Evolutionary conservation across 768 basidiomycete genomes (phyloP).

Genomic region (Xerocomus potaroensis): DNA sequence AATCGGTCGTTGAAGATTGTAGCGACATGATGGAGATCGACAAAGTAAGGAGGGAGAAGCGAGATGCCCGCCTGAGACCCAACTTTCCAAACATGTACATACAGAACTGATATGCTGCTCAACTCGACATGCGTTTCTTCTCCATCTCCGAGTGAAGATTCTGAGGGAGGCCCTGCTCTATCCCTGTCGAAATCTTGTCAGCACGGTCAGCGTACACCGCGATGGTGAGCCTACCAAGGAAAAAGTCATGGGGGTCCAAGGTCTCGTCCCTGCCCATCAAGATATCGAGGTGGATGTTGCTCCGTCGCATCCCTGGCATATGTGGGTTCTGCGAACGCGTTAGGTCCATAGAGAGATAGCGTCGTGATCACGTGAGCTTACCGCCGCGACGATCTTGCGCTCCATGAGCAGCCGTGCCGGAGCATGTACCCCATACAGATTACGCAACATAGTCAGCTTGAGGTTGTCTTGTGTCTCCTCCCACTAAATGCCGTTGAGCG

Average conservation of each 20-base stretch:
- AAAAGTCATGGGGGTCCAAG: slow-evolving; percentile 74
- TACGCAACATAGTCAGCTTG: slow-evolving; percentile 78
- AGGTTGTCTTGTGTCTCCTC: slow-evolving; percentile 87
- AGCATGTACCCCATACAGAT: slow-evolving; percentile 80
- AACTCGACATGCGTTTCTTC: slow-evolving; percentile 45
- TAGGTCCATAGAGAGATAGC: background rate
- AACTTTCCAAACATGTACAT: slow-evolving; percentile 22
- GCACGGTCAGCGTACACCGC: background rate
- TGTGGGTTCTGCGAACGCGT: slow-evolving; percentile 50
- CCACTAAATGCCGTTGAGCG: slow-evolving; percentile 57
- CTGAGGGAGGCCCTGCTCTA: slow-evolving; percentile 45
- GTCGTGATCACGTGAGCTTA: slow-evolving; percentile 27
- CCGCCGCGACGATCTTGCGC: slow-evolving; percentile 75
- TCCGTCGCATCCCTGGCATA: slow-evolving; percentile 57
- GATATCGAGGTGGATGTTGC: slow-evolving; percentile 88
- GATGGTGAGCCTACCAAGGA: slow-evolving; percentile 52
- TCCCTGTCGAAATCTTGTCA: slow-evolving; percentile 38
- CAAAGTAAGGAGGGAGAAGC: background rate
- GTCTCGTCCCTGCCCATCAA: slow-evolving; percentile 89
- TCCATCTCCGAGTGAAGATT: slow-evolving; percentile 68
- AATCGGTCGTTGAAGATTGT: slow-evolving; percentile 15
- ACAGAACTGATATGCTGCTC: too few relatives aligned
- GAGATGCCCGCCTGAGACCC: background rate
- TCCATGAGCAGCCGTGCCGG: slow-evolving; percentile 94
- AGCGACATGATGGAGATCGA: slow-evolving; percentile 17